These are phyloP conservation scores for Zygotorulaspora mrakii DNA, from an alignment of 1,139 yeast species.

Conservation along the genomic window DNA sequence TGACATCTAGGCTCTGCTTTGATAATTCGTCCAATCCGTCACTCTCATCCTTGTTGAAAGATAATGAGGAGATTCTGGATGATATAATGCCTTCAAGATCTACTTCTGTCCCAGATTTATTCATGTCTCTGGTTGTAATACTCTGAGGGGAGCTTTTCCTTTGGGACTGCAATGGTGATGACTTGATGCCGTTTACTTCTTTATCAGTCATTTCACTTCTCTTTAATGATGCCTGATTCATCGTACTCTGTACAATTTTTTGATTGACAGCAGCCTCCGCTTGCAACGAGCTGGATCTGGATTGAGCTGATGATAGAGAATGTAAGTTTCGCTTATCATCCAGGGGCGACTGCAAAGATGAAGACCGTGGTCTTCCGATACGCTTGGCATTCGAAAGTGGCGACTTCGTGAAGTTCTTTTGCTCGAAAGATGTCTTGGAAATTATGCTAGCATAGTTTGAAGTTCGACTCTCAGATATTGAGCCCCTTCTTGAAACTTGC, in stretches of 20 bases:
- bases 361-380: constrained; percentile 29
- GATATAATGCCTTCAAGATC: neutral
- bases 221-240: neutral
- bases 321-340: constrained; percentile 6
- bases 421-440: constrained; percentile 8
- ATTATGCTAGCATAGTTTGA: constrained; percentile 1
- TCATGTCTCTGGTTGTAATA: neutral
- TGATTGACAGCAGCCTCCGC: constrained; percentile 29
- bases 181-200: neutral
- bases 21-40: neutral
- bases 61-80: constrained; percentile 6
- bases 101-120: neutral
- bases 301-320: constrained; percentile 8
- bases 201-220: neutral
- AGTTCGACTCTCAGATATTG: constrained; percentile 15
- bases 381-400: constrained; percentile 5
- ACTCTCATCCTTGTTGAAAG: constrained; percentile 6
- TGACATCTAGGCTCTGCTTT: neutral
- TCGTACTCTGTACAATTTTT: constrained; percentile 26
- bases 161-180: neutral
- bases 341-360: constrained; percentile 30
- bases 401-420: constrained; percentile 7
- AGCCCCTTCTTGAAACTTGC: constrained; percentile 25
- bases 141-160: constrained; percentile 1
- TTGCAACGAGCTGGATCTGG: constrained; percentile 33